Conservation (phyloP, 2,329 filamentous ascomycete species). For the Fusarium mangiferae region DNA sequence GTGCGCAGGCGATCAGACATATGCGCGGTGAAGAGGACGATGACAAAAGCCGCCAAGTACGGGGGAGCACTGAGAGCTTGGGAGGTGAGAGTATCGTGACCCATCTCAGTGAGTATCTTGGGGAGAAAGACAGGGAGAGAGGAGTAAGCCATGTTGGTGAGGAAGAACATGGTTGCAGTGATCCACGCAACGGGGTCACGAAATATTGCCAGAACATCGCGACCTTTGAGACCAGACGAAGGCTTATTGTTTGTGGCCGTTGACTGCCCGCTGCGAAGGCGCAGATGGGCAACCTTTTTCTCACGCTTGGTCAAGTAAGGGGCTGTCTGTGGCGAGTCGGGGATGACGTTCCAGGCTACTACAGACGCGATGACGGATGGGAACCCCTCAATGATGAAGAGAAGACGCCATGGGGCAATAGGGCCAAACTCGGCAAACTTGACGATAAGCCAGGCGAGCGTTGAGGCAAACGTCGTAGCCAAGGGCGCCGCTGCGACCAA, state of each 20-base stretch:
- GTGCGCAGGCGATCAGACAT: conserved; percentile 73
- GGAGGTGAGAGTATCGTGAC: conserved; percentile 71
- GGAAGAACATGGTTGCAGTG: conserved; percentile 85
- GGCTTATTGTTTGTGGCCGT: conserved; percentile 30
- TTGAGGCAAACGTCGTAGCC: conserved; percentile 81
- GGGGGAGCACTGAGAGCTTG: conserved; percentile 86
- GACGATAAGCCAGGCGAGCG: conserved; percentile 81
- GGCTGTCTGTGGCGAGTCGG: conserved; percentile 77
- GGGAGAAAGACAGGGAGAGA: conserved; percentile 90
- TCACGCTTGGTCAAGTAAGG: conserved; percentile 71
- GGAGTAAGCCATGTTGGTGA: conserved; percentile 87
- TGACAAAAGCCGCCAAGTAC: conserved; percentile 78
- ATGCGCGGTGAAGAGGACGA: conserved; percentile 77
- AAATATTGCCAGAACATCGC: conserved; percentile 63
- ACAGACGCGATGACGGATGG: conserved; percentile 81
- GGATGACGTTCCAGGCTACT: conserved; percentile 78
- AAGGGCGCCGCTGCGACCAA: conserved; percentile 77
- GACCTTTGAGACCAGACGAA: conserved; percentile 58
- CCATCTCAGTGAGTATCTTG: conserved; percentile 81
- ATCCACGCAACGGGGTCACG: conserved; percentile 64
- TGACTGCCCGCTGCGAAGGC: conserved; percentile 66
- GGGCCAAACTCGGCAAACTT: conserved; percentile 71
- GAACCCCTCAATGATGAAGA: conserved; percentile 88
- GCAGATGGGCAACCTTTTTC: conserved; percentile 75
- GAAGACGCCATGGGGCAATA: conserved; percentile 84